phyloP scores from a whole-genome alignment of 257 asterid genomes.

The Eucommia ulmoides region DNA sequence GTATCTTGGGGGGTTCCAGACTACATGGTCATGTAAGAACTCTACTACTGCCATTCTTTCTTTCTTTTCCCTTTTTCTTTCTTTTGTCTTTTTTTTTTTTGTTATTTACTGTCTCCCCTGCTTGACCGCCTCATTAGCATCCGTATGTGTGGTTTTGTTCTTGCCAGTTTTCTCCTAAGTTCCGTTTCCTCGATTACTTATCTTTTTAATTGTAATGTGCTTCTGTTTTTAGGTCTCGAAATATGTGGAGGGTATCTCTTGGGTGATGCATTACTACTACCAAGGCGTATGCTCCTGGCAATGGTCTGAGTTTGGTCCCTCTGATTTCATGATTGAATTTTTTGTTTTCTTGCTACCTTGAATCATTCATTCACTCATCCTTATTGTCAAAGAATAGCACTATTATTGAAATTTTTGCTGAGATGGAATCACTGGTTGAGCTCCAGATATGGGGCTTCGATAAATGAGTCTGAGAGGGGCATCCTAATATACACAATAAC shows the following conservation, averaged over 20 bases:
- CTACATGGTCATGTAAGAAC: neutral
- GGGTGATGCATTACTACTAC: conserved; percentile 73
- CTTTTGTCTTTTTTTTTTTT: conserved; percentile 2
- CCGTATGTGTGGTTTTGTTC: neutral
- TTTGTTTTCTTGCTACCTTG: too few species aligned
- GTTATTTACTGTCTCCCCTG: neutral
- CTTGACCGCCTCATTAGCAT: neutral
- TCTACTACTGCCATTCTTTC: neutral
- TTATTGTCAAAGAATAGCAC: too few species aligned
- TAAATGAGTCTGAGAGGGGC: too few species aligned
- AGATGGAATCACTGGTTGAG: too few species aligned
- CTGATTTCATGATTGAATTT: neutral
- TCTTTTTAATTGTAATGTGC: too few species aligned
- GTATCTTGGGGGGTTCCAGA: too few species aligned
- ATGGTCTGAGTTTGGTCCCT: conserved; percentile 27
- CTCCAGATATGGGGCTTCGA: too few species aligned
- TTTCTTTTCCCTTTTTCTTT: too few species aligned
- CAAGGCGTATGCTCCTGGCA: conserved; percentile 76
- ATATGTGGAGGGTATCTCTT: conserved; percentile 58
- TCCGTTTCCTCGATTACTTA: conserved; percentile 2
- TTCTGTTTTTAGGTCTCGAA: conserved; percentile 31
- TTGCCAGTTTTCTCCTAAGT: conserved; percentile 2
- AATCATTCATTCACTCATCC: too few species aligned
- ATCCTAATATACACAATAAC: too few species aligned
- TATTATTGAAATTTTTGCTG: too few species aligned